Evolutionary conservation across 345 rosid species (phyloP).

Genomic region (Anacardium occidentale): DNA sequence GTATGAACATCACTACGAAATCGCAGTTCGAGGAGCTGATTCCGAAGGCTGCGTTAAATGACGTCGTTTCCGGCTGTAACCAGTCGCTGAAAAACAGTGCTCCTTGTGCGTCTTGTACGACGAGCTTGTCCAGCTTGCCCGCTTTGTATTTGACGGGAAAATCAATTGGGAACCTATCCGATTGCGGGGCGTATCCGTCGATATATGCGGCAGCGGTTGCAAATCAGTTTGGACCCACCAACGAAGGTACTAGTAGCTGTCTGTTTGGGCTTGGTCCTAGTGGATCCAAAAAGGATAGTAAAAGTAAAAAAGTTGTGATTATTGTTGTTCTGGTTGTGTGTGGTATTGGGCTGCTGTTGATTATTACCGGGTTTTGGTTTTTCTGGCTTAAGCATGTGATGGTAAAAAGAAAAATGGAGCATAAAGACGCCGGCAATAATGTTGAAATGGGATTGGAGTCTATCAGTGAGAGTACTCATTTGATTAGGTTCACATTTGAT

Average conservation of each 20-base stretch:
- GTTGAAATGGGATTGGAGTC: slow-evolving; percentile 49
- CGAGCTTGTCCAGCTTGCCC: slow-evolving; percentile 48
- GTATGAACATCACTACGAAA: slow-evolving; percentile 68
- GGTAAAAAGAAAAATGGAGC: slow-evolving; percentile 30
- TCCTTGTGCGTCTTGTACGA: slow-evolving; percentile 75
- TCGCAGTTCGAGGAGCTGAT: slow-evolving; percentile 49
- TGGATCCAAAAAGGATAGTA: slow-evolving; percentile 21
- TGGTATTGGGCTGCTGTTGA: slow-evolving; percentile 33
- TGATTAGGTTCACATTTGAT: slow-evolving; percentile 62
- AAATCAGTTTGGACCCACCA: slow-evolving; percentile 63
- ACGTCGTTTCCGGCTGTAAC: slow-evolving; percentile 50
- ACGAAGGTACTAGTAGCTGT: slow-evolving; percentile 58
- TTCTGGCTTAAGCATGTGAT: slow-evolving; percentile 32
- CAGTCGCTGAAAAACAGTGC: slow-evolving; percentile 58
- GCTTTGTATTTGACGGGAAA: slow-evolving; percentile 42
- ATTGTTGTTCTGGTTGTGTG: slow-evolving; percentile 30
- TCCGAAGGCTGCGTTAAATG: slow-evolving; percentile 31
- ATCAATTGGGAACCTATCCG: slow-evolving; percentile 65
- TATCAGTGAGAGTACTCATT: slow-evolving; percentile 63
- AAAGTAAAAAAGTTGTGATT: slow-evolving; percentile 29
- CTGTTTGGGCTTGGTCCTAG: slow-evolving; percentile 49
- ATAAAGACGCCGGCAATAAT: slow-evolving; percentile 17
- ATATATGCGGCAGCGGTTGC: slow-evolving; percentile 74
- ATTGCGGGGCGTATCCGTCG: slow-evolving; percentile 53
- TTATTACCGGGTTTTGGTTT: slow-evolving; percentile 44